These are phyloP conservation scores for Melastoma malabathricum DNA, from an alignment of 345 rosid species.

Conservation along the genomic window DNA sequence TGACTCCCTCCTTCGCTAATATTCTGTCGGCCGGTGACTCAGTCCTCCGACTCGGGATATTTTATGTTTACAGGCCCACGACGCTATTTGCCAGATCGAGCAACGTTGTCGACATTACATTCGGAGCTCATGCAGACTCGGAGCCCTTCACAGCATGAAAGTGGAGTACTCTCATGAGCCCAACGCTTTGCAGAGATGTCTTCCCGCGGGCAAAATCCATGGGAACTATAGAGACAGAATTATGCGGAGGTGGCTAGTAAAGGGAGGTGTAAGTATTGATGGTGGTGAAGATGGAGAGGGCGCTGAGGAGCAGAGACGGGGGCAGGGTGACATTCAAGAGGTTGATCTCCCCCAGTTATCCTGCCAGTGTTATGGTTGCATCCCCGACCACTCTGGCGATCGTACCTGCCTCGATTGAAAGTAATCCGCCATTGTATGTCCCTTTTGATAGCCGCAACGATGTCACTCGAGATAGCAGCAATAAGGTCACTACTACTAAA, in stretches of 20 bases:
- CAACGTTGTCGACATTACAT: no score
- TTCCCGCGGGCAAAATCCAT: no score
- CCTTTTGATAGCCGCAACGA: conserved; percentile 95
- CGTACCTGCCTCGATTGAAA: conserved; percentile 94
- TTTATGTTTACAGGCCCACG: no score
- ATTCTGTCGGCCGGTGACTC: no score
- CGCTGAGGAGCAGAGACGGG: conserved; percentile 67
- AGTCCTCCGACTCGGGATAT: no score
- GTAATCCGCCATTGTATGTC: conserved; percentile 89
- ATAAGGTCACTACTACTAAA: no score
- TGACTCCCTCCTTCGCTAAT: no score
- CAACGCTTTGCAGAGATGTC: neutral
- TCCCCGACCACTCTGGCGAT: conserved; percentile 91
- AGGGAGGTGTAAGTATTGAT: conserved; percentile 88
- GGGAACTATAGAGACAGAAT: no score
- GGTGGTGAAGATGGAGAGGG: conserved; percentile 69
- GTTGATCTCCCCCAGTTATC: conserved; percentile 56
- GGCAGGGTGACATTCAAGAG: conserved; percentile 75
- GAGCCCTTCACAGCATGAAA: no score
- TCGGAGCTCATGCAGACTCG: neutral
- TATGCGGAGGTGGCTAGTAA: conserved; percentile 16
- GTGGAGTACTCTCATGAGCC: no score
- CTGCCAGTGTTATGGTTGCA: conserved; percentile 81
- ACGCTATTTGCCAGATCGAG: no score
- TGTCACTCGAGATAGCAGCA: conserved; percentile 86